These are phyloP conservation scores for Hortiboletus flavorubellus DNA, from an alignment of 768 basidiomycete genomes.

Conservation along the genomic window DNA sequence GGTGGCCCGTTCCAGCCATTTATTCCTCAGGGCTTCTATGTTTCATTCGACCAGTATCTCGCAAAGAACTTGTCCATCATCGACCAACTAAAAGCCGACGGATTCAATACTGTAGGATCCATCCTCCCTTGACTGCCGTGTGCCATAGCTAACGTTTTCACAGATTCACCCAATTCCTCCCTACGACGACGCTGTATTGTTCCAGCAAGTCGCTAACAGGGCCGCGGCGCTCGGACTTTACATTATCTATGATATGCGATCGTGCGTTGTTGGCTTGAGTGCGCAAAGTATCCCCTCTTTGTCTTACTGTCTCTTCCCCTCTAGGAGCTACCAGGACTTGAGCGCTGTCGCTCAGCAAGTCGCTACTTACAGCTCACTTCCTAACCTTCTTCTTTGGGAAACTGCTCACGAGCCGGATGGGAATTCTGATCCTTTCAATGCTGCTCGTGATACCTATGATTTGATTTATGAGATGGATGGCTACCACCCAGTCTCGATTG, in stretches of 20 bases:
- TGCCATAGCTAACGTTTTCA: constrained; percentile 27
- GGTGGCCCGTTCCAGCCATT: constrained; percentile 35
- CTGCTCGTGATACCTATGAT: constrained; percentile 46
- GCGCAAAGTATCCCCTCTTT: no score
- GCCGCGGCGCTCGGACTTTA: constrained; percentile 38
- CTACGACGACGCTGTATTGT: constrained; percentile 51
- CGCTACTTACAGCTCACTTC: constrained; percentile 56
- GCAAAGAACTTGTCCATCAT: constrained; percentile 49
- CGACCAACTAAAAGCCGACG: constrained; percentile 56
- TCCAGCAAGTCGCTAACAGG: constrained; percentile 19
- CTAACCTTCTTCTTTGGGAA: constrained; percentile 69
- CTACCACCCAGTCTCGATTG: constrained; percentile 57
- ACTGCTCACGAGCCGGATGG: constrained; percentile 75
- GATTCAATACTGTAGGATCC: constrained; percentile 30
- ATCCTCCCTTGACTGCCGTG: background rate
- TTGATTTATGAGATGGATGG: constrained; percentile 48
- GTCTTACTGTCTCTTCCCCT: background rate
- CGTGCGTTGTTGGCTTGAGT: constrained; percentile 34
- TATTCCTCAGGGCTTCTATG: constrained; percentile 75
- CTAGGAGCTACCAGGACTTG: constrained; percentile 56
- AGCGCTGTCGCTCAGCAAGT: constrained; percentile 63
- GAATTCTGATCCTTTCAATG: constrained; percentile 59
- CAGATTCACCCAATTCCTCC: constrained; percentile 71
- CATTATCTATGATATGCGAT: constrained; percentile 79
- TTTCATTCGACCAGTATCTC: constrained; percentile 54